These are phyloP conservation scores for Phaeotremella skinneri DNA, from an alignment of 768 basidiomycete species.

Conservation along the genomic window DNA sequence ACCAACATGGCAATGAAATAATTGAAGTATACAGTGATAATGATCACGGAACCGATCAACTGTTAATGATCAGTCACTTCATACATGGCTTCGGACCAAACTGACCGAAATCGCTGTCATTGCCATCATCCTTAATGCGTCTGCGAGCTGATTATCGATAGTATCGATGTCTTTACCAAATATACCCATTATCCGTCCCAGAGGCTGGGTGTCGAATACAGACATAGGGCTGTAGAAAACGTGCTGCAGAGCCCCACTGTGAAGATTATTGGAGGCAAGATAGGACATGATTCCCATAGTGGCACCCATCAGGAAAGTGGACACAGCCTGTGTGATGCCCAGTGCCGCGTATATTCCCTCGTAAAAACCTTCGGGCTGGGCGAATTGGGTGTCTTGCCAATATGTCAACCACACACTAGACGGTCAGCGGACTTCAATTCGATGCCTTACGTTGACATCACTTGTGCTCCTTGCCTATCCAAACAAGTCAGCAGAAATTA, in stretches of 20 bases:
- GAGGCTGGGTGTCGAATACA: conserved; percentile 32
- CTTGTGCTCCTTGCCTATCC: conserved; percentile 52
- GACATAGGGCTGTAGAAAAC: conserved; percentile 64
- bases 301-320: conserved; percentile 63
- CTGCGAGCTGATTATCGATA: conserved; percentile 45
- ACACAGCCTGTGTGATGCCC: conserved; percentile 61
- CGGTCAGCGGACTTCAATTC: neutral
- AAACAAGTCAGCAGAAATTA: no score
- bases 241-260: conserved; percentile 59
- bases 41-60: conserved; percentile 36
- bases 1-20: conserved; percentile 46
- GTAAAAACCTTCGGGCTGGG: conserved; percentile 61
- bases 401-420: conserved; percentile 62
- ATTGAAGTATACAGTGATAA: conserved; percentile 45
- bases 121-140: conserved; percentile 54
- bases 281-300: conserved; percentile 61
- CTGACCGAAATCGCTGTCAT: conserved; percentile 62
- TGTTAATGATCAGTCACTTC: neutral
- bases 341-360: conserved; percentile 65
- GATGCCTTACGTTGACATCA: conserved; percentile 58
- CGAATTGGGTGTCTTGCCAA: conserved; percentile 65
- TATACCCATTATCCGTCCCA: conserved; percentile 45
- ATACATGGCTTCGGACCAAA: neutral
- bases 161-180: conserved; percentile 50
- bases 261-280: conserved; percentile 64